Conservation (phyloP, 2,329 filamentous ascomycete species). For the Fusarium xylarioides region DNA sequence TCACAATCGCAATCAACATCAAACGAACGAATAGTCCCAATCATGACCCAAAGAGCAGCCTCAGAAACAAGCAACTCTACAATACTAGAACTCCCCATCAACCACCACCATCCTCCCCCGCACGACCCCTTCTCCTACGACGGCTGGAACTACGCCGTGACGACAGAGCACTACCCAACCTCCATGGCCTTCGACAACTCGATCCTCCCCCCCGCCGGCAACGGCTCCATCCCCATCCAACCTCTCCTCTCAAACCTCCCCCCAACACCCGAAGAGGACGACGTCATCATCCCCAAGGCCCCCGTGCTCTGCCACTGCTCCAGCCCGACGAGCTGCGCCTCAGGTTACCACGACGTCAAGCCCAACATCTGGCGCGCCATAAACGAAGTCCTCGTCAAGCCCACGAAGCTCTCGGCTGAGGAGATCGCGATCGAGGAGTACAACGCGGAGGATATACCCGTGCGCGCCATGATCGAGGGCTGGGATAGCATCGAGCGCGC, state of each 20-base stretch:
- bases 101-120: background rate
- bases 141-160: slow-evolving; percentile 6
- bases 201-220: background rate
- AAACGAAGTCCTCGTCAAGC: slow-evolving; percentile 32
- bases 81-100: slow-evolving; percentile 13
- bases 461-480: slow-evolving; percentile 41
- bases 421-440: slow-evolving; percentile 34
- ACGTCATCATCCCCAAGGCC: slow-evolving; percentile 17
- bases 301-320: slow-evolving; percentile 15
- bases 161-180: background rate
- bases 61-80: slow-evolving; percentile 18
- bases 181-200: slow-evolving; percentile 15
- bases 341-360: background rate
- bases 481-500: slow-evolving; percentile 43
- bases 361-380: slow-evolving; percentile 41
- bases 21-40: background rate
- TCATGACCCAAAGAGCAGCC: background rate
- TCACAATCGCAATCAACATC: background rate
- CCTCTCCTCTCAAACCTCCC: background rate
- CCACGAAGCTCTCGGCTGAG: slow-evolving; percentile 11
- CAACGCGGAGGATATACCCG: slow-evolving; percentile 37
- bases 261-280: background rate
- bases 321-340: background rate
- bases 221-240: background rate
- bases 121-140: slow-evolving; percentile 8